Evolutionary conservation across 768 basidiomycete species (phyloP), one percentile per base, ranked within the genome.

Genomic region (Agaricus bisporus): DNA sequence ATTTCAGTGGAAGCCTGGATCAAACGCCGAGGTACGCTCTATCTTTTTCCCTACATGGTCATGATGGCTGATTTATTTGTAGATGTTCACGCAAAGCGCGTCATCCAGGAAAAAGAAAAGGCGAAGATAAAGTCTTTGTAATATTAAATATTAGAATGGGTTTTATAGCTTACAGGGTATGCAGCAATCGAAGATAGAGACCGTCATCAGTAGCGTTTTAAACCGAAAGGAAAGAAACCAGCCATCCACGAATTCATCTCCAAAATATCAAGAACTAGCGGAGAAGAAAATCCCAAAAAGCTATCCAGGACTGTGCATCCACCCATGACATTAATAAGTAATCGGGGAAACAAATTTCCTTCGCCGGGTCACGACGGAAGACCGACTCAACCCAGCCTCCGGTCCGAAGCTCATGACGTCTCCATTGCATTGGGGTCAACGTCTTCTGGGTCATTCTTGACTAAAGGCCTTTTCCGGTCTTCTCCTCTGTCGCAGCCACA

Each of bases 1-100:
- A 97, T 98, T 56, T 93, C 89, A 0, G 78, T 97, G 9, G 95
- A 98, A 65, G 95, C 95, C 2, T 84, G 83, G 61, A 85, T 94
- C 5, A 98, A 98, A 66, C 82, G 91, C 55, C 84, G 82, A 80
- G 89, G 91, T 88, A 58, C 36, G 71, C 70, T 11, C 12, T 8
- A 2, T 39, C 32, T 35, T 41, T 48, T 38, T 39, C 32, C 41
- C 48, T 51, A 29, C 51, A 55, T 39, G 32, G 41, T 39, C 60
- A 22, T 29, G 47, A 48, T 51, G 26, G 41, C 18, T 35, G 47
- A 28, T 22, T 32, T 50, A 49, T 28, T 46, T n/a, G 41, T 63
- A 92, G 90, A 88, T 58, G 79, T 92, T 41, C 88, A 91, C 60
- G 77, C 85, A 2, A 93, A 91, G 66, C 80, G 81, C 25, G 83